Percentiles rank a stretch among this genome's conserved stretches.
Evolutionary conservation across 1,284 basidiomycete species (phyloP).

Genomic region (Tremellales sp.): DNA sequence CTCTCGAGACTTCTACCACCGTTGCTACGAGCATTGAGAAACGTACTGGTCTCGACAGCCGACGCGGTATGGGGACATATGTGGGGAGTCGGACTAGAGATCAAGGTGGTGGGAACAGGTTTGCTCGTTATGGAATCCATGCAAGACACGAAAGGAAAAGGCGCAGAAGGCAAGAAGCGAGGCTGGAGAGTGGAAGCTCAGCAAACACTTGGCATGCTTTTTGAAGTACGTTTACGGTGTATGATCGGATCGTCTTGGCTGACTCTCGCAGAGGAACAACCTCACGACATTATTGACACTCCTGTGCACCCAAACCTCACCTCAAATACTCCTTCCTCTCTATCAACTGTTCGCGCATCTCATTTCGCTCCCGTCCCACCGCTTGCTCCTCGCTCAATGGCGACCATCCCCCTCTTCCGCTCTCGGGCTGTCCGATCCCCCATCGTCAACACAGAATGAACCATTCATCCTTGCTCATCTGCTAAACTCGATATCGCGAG

Average conservation of each 20-base stretch:
- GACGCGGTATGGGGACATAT: constrained; percentile 45
- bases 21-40: constrained; percentile 38
- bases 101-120: constrained; percentile 39
- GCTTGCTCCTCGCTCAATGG: constrained; percentile 62
- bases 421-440: background rate
- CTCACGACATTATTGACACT: constrained; percentile 30
- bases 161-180: constrained; percentile 5
- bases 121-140: constrained; percentile 22
- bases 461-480: constrained; percentile 35
- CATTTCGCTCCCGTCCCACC: constrained; percentile 59
- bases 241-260: background rate
- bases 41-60: constrained; percentile 38
- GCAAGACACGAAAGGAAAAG: constrained; percentile 11
- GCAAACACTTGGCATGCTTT: constrained; percentile 23
- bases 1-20: constrained; percentile 22
- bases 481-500: constrained; percentile 16
- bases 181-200: constrained; percentile 24
- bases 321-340: constrained; percentile 45
- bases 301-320: constrained; percentile 32
- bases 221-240: constrained; percentile 28
- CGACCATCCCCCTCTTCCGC: constrained; percentile 49
- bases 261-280: constrained; percentile 21
- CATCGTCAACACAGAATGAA: background rate
- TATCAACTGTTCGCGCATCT: constrained; percentile 58
- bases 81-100: constrained; percentile 44